These are phyloP conservation scores for Conticribra guillardii DNA, from an alignment of 108 stramenopile species.

Conservation along the genomic window DNA sequence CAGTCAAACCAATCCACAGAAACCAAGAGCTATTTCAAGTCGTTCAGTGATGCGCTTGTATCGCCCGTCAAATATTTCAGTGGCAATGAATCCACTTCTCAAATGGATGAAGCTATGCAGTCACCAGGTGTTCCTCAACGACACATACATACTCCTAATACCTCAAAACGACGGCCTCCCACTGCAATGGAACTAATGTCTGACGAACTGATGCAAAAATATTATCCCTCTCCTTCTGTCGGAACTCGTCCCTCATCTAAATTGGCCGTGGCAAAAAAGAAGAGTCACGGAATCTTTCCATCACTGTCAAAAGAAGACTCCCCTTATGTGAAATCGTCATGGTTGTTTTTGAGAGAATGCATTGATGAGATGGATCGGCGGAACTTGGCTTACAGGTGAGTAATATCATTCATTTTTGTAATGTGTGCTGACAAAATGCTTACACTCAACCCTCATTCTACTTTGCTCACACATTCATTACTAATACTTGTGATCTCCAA, in stretches of 20 bases:
- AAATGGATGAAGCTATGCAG: slow-evolving; percentile 46
- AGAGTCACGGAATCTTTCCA: slow-evolving; percentile 54
- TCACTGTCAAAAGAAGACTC: slow-evolving; percentile 71
- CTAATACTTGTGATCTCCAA: too few relatives aligned
- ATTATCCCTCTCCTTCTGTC: slow-evolving; percentile 45
- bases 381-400: slow-evolving; percentile 62
- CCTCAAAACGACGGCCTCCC: slow-evolving; percentile 1
- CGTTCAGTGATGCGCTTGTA: slow-evolving; percentile 44
- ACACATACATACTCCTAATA: not conserved
- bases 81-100: slow-evolving; percentile 58
- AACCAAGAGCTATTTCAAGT: slow-evolving; percentile 50
- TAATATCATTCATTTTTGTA: not conserved
- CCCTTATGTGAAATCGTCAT: slow-evolving; percentile 69
- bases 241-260: slow-evolving; percentile 36
- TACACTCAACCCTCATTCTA: too few relatives aligned
- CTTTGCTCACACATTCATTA: too few relatives aligned
- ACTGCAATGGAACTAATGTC: slow-evolving; percentile 45
- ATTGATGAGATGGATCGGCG: slow-evolving; percentile 73
- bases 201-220: slow-evolving; percentile 24
- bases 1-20: slow-evolving; percentile 24
- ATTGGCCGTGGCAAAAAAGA: slow-evolving; percentile 34
- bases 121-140: slow-evolving; percentile 22
- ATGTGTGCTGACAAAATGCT: not conserved
- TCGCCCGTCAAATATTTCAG: slow-evolving; percentile 56
- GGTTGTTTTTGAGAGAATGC: slow-evolving; percentile 65